A percentile compares a stretch with the other conserved stretches of the same genome.
These are phyloP conservation scores for Phytophthora kernoviae DNA, from an alignment of 352 stramenopile species.

Conservation along the genomic window DNA sequence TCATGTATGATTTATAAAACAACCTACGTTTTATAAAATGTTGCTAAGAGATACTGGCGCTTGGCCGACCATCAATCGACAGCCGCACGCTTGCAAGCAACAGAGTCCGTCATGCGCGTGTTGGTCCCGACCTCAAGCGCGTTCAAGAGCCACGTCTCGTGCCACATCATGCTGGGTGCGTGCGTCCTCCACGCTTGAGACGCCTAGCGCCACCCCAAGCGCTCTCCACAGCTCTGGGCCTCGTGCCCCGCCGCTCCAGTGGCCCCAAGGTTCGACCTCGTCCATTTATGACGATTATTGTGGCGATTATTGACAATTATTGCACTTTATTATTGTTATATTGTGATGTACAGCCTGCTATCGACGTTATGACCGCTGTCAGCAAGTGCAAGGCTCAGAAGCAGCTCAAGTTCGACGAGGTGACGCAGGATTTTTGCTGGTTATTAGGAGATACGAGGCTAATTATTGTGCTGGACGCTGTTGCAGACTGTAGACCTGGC, in stretches of 20 bases:
- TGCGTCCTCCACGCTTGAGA: constrained; percentile 46
- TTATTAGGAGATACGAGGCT: not conserved
- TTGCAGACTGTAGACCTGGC: constrained; percentile 83
- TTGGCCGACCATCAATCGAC: constrained; percentile 31
- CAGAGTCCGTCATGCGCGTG: constrained; percentile 42
- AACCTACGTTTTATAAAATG: not conserved
- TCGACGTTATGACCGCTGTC: constrained; percentile 69
- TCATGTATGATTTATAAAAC: not conserved
- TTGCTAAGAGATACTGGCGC: not conserved
- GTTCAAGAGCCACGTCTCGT: constrained; percentile 36
- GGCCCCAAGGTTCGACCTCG: constrained; percentile 47
- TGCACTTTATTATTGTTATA: constrained; percentile 1
- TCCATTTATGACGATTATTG: not conserved
- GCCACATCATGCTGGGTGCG: constrained; percentile 48
- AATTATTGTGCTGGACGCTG: constrained; percentile 10
- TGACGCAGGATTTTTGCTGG: constrained; percentile 18
- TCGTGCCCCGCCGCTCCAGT: constrained; percentile 63
- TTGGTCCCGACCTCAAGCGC: constrained; percentile 39
- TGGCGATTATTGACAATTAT: constrained; percentile 11
- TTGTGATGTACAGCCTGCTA: constrained; percentile 39
- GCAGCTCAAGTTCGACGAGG: constrained; percentile 86
- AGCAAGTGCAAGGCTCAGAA: constrained; percentile 60
- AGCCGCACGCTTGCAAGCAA: constrained; percentile 18
- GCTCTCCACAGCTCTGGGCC: constrained; percentile 67
- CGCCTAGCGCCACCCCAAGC: constrained; percentile 24